phyloP scores from a whole-genome alignment of 2,329 filamentous ascomycete genomes.

The Microsporum audouinii region DNA sequence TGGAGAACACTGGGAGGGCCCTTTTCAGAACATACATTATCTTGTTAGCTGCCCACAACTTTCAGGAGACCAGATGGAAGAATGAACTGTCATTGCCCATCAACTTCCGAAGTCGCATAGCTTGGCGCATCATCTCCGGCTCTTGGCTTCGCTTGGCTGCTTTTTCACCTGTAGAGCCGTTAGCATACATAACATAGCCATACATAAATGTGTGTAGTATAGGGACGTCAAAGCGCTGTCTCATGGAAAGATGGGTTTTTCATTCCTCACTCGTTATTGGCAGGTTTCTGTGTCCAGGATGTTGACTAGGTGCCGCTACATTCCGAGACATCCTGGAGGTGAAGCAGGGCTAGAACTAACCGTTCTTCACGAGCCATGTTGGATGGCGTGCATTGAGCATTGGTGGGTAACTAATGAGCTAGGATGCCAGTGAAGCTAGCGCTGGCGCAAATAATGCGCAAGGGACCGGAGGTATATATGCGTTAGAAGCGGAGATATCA shows the following conservation, averaged over 20 bases:
- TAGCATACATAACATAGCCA: neutral
- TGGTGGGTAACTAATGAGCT: neutral
- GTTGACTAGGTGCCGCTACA: neutral
- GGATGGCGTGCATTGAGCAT: neutral
- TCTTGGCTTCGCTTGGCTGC: neutral
- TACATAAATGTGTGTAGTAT: neutral
- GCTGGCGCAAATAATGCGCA: neutral
- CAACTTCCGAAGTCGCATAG: neutral
- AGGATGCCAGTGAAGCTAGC: neutral
- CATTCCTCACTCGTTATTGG: neutral
- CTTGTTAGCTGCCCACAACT: neutral
- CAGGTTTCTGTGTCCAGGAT: neutral
- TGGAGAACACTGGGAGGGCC: too few relatives aligned
- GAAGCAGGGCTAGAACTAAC: neutral
- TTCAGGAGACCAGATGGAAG: neutral
- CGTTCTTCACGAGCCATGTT: neutral
- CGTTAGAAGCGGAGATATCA: neutral
- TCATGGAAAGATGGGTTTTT: neutral
- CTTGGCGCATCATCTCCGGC: neutral
- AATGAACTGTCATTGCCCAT: neutral
- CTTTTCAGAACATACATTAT: too few relatives aligned
- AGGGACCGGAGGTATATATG: neutral
- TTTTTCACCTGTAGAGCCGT: neutral
- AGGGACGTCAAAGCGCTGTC: neutral
- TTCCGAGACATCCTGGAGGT: neutral